A percentile compares a stretch with the other conserved stretches of the same genome.
Evolutionary conservation across 805 yeast species (phyloP).

Genomic region (Wickerhamiella azymoides): DNA sequence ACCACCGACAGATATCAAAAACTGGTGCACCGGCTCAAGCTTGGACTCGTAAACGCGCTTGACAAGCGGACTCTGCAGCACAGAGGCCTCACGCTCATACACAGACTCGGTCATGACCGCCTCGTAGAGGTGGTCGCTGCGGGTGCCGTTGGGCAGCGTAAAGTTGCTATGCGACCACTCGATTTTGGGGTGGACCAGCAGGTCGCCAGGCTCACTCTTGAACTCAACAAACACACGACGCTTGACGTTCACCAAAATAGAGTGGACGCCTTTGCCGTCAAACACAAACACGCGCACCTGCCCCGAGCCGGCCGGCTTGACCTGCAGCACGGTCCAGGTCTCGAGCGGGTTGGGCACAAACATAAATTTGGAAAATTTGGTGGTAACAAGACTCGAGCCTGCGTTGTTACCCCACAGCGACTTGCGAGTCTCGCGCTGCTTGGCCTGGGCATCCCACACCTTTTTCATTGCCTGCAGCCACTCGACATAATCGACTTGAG

Average conservation of each 20-base stretch:
- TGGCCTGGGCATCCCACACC: constrained; percentile 76
- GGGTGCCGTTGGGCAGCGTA: constrained; percentile 55
- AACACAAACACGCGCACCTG: constrained; percentile 56
- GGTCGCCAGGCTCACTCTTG: constrained; percentile 23
- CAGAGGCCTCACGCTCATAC: constrained; percentile 49
- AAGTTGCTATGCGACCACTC: constrained; percentile 44
- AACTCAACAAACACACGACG: constrained; percentile 59
- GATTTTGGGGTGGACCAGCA: neutral
- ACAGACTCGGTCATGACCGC: constrained; percentile 54
- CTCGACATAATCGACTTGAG: constrained; percentile 28
- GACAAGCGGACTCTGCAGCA: constrained; percentile 48
- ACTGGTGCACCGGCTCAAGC: constrained; percentile 53
- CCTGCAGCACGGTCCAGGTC: constrained; percentile 77
- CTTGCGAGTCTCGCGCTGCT: constrained; percentile 54
- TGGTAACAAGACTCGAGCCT: constrained; percentile 45
- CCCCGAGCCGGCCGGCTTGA: constrained; percentile 51
- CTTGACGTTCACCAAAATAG: constrained; percentile 58
- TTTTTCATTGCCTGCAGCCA: constrained; percentile 60
- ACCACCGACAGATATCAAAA: constrained; percentile 65
- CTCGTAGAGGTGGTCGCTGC: constrained; percentile 38
- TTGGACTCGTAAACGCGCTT: constrained; percentile 67
- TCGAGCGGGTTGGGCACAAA: constrained; percentile 6
- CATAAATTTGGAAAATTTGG: constrained; percentile 44
- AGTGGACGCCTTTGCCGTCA: constrained; percentile 60
- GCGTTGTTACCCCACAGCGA: constrained; percentile 62